These are phyloP conservation scores for Brettanomyces custersianus DNA, from an alignment of 805 yeast genomes.

Conservation along the genomic window DNA sequence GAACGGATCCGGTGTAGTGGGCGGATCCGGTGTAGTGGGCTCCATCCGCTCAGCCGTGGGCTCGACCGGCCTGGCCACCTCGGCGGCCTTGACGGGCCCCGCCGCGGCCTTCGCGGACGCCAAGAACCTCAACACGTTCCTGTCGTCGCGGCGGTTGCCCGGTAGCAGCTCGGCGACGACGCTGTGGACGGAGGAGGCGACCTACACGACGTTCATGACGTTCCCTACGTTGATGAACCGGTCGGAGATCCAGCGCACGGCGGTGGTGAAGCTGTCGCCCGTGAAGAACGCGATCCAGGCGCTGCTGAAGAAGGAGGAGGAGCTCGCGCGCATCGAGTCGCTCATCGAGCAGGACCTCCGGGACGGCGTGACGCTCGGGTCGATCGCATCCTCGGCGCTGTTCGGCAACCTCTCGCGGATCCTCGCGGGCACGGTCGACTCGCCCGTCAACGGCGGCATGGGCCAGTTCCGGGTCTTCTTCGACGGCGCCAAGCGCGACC, in stretches of 20 bases:
- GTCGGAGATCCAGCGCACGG: slow-evolving; percentile 51
- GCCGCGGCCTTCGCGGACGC: slow-evolving; percentile 32
- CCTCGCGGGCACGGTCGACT: slow-evolving; percentile 77
- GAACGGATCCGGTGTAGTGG: no score
- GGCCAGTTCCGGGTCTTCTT: slow-evolving; percentile 72
- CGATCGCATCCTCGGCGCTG: slow-evolving; percentile 26
- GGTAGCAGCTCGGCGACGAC: slow-evolving; percentile 65
- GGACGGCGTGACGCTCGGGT: slow-evolving; percentile 25
- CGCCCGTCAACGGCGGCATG: slow-evolving; percentile 91
- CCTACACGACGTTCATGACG: slow-evolving; percentile 62
- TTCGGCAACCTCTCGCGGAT: slow-evolving; percentile 63
- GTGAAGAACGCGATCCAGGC: slow-evolving; percentile 72
- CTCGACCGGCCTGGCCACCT: no score
- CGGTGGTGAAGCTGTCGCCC: slow-evolving; percentile 61
- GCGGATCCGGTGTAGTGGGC: no score
- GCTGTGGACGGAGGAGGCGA: slow-evolving; percentile 83
- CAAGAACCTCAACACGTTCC: slow-evolving; percentile 61
- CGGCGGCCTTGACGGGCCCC: neutral
- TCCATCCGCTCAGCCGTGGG: no score
- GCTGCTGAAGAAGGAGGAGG: slow-evolving; percentile 59
- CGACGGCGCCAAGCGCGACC: slow-evolving; percentile 13
- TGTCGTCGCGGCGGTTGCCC: slow-evolving; percentile 61
- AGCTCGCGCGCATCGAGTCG: slow-evolving; percentile 59
- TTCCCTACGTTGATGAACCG: slow-evolving; percentile 88
- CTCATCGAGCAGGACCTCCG: slow-evolving; percentile 35